Base-by-base conservation (phyloP, 495 filamentous ascomycete genomes). In the Wilcoxina mikolae region DNA sequence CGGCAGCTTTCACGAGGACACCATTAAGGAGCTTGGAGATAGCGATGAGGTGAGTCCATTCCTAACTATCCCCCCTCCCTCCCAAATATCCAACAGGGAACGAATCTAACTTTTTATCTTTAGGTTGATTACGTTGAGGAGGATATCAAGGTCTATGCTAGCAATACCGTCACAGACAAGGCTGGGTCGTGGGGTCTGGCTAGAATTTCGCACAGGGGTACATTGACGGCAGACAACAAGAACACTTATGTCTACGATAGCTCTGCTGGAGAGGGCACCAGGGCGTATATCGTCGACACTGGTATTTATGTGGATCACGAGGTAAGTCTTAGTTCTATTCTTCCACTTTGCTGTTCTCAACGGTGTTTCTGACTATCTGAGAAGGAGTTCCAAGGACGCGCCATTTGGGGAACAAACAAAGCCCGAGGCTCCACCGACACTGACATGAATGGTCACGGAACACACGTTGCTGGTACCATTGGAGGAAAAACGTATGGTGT, bases 371-470 rank as follows among this genome's bases (percentile, higher is more conserved):
- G 23, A 46, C 43, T 46, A 5, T 5, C 4, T 39, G 23, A 17
- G 11, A 12, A 39, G 7, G 61, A 81, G 43, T 81, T 82, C 47
- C 71, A 66, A 0, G 73, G 72, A 31, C 77, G 78, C 53, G 75
- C 71, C 31, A 67, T 55, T 2, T 70, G 69, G 12, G 78, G 75
- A n/a, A 74, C 73, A 58, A 80, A 80, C 65, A 72, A 68, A 39
- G 27, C 29, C 15, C 67, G 69, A 43, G 68, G 70, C 12, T 65
- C 54, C 44, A 35, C 60, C 12, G 62, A 75, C 58, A 72, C 68
- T 2, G 76, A 79, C 48, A 54, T 58, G 2, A 70, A 75, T 45
- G 76, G 81, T 5, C 82, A 86, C 64, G 82, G 82, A 28, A 82
- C 75, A 15, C 81, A 85, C 66, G 78, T 81, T 53, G 74, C 81